Percentiles rank a stretch among this genome's conserved stretches.
These are phyloP conservation scores for Camellia oleifera DNA, from an alignment of 179 eudicot genomes.

Conservation along the genomic window DNA sequence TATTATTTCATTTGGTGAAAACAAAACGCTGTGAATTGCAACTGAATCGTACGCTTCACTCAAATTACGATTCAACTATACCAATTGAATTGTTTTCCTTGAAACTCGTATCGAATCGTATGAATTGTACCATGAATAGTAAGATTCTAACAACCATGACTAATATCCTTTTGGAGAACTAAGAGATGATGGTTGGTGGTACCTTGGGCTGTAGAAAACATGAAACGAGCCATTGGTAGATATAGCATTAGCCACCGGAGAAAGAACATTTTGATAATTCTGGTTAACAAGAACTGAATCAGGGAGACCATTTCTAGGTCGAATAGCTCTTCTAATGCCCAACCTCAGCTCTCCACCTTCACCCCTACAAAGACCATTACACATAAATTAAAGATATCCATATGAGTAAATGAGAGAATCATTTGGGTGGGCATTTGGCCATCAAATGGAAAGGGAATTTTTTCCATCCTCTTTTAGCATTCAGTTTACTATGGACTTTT, in stretches of 20 bases:
- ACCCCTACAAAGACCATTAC: constrained; percentile 49
- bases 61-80: too few species aligned
- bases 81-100: too few species aligned
- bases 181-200: constrained; percentile 9
- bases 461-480: neutral
- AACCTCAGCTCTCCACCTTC: constrained; percentile 80
- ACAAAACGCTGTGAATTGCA: too few species aligned
- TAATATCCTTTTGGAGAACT: neutral
- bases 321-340: constrained; percentile 79
- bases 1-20: too few species aligned
- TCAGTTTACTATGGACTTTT: neutral
- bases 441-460: neutral
- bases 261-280: constrained; percentile 53
- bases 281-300: constrained; percentile 51
- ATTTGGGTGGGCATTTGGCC: neutral
- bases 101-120: too few species aligned
- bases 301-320: constrained; percentile 72
- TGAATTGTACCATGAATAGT: too few species aligned
- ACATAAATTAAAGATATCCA: neutral
- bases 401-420: neutral
- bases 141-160: neutral
- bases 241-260: constrained; percentile 59
- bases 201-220: constrained; percentile 82
- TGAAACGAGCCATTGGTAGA: constrained; percentile 60
- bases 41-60: too few species aligned